Evolutionary conservation across 306 rosid species (phyloP), one percentile per base, ranked within the genome.

Genomic region (Lotus japonicus): DNA sequence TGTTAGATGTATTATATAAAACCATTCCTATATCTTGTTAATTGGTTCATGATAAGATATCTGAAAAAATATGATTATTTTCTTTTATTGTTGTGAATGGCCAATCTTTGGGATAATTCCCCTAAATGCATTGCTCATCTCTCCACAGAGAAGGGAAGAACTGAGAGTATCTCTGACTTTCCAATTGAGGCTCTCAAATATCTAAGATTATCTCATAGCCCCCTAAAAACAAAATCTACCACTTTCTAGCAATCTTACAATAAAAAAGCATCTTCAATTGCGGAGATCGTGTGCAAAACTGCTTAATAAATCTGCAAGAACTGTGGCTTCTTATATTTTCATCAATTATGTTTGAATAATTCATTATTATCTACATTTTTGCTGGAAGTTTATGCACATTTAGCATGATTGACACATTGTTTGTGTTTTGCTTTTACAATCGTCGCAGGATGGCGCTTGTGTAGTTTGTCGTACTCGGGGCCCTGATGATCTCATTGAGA

Each of bases 401-500:
- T 11, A n/a, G 52, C 28, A 7, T 31, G 6, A 38, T 49, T 26
- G 51, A 19, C 58, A 9, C 13, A 63, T 28, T 31, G 56, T 52
- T 66, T 74, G 45, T 52, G 12, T 64, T 61, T 58, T 64, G 58
- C 71, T 70, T 73, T 18, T 64, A 71, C 88, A 80, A 87, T 51
- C 73, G 48, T 57, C 76, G 52, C 72, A 74, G 57, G 72, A 48
- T 12, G 73, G 76, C 50, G 78, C 80, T 61, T 92, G 98, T 70
- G 74, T 79, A 49, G 66, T 70, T 68, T 92, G 98, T 75, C 80
- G 71, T 43, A 65, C 77, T 50, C 72, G 72, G 71, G 98, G 88
- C 68, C 94, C 94, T 1, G 94, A 70, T 75, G 98, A 90, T 55
- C 78, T 88, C 46, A 92, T 92, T 31, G 60, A 90, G 53, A 75